phyloP scores from a whole-genome alignment of 1,139 yeast genomes.

The Candida sp. region DNA sequence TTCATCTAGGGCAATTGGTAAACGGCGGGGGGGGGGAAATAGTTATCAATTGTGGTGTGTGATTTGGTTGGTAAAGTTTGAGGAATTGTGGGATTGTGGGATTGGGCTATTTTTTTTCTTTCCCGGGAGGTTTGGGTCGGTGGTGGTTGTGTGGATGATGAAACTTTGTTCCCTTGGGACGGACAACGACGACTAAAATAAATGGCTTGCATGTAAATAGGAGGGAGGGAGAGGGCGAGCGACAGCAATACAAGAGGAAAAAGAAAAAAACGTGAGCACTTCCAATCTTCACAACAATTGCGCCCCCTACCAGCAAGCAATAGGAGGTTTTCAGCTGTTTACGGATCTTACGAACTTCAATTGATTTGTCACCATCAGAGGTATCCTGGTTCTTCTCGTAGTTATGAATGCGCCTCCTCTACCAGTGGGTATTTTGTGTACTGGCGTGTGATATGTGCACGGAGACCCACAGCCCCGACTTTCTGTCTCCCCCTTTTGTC shows the following conservation, averaged over 20 bases:
- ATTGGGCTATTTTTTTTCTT: neutral
- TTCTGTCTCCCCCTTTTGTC: too few relatives aligned
- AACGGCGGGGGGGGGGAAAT: neutral
- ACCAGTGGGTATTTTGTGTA: too few relatives aligned
- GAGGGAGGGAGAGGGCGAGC: neutral
- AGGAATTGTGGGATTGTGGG: too few relatives aligned
- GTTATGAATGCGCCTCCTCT: too few relatives aligned
- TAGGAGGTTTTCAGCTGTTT: neutral
- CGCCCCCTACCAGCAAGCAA: neutral
- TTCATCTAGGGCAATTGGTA: slow-evolving; percentile 33
- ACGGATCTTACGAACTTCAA: neutral
- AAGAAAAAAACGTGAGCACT: neutral
- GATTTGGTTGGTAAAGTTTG: too few relatives aligned
- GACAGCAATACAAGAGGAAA: neutral
- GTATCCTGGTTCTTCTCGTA: too few relatives aligned
- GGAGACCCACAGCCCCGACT: too few relatives aligned
- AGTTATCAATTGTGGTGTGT: slow-evolving; percentile 1
- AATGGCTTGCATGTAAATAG: neutral
- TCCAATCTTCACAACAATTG: neutral
- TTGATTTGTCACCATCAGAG: too few relatives aligned
- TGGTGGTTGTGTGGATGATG: neutral
- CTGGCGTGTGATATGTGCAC: too few relatives aligned
- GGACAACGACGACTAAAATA: too few relatives aligned
- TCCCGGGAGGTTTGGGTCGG: neutral
- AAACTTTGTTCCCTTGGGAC: neutral